Evolutionary conservation across 1,139 yeast genomes (phyloP).

Genomic region (Pichia sp.): DNA sequence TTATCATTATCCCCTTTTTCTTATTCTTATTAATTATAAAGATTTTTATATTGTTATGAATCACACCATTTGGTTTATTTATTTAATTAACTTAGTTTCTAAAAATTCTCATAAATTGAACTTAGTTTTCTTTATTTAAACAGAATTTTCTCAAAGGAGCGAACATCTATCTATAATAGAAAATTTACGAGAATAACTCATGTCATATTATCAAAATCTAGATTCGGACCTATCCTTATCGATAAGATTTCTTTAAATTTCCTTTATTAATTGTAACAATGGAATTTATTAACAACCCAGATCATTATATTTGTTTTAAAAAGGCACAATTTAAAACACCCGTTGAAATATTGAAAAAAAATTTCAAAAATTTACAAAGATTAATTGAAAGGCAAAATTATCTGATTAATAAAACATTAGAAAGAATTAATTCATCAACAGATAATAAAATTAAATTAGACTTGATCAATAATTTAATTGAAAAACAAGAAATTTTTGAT

Average conservation of each 20-base stretch:
- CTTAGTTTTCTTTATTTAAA: no score
- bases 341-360: slow-evolving; percentile 50
- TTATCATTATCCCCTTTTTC: no score
- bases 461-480: slow-evolving; percentile 35
- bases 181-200: no score
- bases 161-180: no score
- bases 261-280: not conserved
- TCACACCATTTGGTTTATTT: no score
- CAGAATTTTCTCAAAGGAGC: no score
- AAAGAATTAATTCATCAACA: slow-evolving; percentile 1
- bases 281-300: slow-evolving; percentile 9
- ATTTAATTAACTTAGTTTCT: no score
- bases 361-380: slow-evolving; percentile 51
- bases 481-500: slow-evolving; percentile 42
- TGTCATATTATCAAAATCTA: no score
- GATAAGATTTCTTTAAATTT: not conserved
- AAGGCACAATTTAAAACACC: slow-evolving; percentile 53
- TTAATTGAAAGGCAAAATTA: slow-evolving; percentile 50
- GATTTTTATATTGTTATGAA: no score
- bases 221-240: no score
- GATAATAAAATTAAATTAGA: slow-evolving; percentile 16
- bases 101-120: no score
- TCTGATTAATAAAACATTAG: slow-evolving; percentile 34
- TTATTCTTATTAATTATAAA: no score
- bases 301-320: slow-evolving; percentile 4